These are phyloP conservation scores for Fusarium lyarnte DNA, from an alignment of 2,329 filamentous ascomycete species.

Conservation along the genomic window DNA sequence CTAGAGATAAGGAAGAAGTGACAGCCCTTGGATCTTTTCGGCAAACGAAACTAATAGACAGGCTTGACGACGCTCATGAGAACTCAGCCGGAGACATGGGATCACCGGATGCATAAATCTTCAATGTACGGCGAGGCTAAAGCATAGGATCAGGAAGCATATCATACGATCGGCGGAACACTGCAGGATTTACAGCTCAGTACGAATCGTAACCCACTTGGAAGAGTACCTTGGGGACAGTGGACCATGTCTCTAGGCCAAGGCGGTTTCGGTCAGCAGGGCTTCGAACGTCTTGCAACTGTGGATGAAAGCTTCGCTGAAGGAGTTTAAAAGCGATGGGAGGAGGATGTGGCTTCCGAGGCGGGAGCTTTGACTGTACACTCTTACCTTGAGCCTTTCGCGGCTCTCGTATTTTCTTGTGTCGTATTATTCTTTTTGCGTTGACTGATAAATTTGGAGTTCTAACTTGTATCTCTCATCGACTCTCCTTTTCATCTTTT, in stretches of 20 bases:
- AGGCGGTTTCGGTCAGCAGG: not conserved
- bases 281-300: not conserved
- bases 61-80: slow-evolving; percentile 34
- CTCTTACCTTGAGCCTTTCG: slow-evolving; percentile 34
- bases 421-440: slow-evolving; percentile 31
- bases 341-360: slow-evolving; percentile 16
- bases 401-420: slow-evolving; percentile 38
- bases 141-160: slow-evolving; percentile 31
- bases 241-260: not conserved
- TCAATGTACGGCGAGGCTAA: slow-evolving; percentile 12
- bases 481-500: not conserved
- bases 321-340: slow-evolving; percentile 27
- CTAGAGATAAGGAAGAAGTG: slow-evolving; percentile 56
- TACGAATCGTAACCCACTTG: not conserved
- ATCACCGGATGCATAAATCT: slow-evolving; percentile 25
- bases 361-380: slow-evolving; percentile 39
- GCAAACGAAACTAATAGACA: slow-evolving; percentile 28
- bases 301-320: slow-evolving; percentile 1
- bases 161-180: slow-evolving; percentile 11
- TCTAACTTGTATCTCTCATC: slow-evolving; percentile 18
- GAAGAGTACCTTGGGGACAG: not conserved
- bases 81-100: slow-evolving; percentile 18
- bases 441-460: slow-evolving; percentile 37
- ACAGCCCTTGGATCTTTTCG: slow-evolving; percentile 12
- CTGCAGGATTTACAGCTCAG: slow-evolving; percentile 16